Evolutionary conservation across 139 green algal genomes (phyloP), one percentile per base, ranked within the genome.

Genomic region (Zygnema circumcarinatum): DNA sequence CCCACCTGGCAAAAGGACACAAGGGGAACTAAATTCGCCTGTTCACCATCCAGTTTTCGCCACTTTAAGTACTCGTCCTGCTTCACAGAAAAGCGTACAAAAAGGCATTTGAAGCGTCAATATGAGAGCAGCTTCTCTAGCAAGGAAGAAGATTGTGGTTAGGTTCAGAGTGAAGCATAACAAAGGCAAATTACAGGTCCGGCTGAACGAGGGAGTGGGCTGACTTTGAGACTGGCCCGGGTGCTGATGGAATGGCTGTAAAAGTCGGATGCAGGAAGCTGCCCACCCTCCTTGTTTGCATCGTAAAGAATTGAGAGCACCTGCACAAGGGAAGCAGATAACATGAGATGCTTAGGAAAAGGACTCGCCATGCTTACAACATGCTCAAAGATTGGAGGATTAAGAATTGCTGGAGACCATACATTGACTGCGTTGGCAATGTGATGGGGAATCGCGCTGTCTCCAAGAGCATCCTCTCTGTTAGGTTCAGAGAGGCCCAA

Each of bases 41-140:
- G 21, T 21, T 73, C 25, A 47, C 42, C 72, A 33, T 35, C 29
- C 52, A 78, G 31, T 36, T 78, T 29, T 87, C 73, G 81, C 83
- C 83, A 88, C 1, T 87, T 87, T 21, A 88, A 81, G 83, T 88
- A 88, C 20, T 88, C 68, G 38, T 88, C 83, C 33, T 80, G 83
- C 22, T n/a, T n/a, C n/a, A n/a, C n/a, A n/a, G n/a, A n/a, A n/a
- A n/a, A n/a, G n/a, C n/a, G n/a, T n/a, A n/a, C n/a, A n/a, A n/a
- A n/a, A n/a, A n/a, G n/a, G n/a, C n/a, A n/a, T n/a, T n/a, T n/a
- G n/a, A n/a, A n/a, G n/a, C n/a, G n/a, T n/a, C n/a, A n/a, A n/a
- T n/a, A n/a, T n/a, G n/a, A n/a, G n/a, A n/a, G n/a, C n/a, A n/a
- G n/a, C n/a, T n/a, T n/a, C n/a, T n/a, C n/a, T n/a, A n/a, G n/a